Conservation (phyloP, 768 basidiomycete species). For the Crepidotus variabilis region DNA sequence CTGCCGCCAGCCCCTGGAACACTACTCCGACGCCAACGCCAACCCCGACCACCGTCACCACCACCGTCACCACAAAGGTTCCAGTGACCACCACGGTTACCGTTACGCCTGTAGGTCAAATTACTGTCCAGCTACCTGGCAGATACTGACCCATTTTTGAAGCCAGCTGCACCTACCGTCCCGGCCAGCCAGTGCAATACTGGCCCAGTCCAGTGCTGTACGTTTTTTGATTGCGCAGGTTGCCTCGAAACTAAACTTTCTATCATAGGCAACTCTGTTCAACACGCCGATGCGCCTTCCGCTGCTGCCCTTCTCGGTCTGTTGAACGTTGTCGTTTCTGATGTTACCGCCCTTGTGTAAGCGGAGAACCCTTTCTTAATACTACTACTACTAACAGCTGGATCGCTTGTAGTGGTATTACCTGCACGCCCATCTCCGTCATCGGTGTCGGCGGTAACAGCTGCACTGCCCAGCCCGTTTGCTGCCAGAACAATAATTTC, state of each 20-base stretch:
- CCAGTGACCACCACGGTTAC: constrained; percentile 10
- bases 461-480: constrained; percentile 29
- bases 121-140: not conserved
- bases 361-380: not conserved
- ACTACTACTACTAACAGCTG: not conserved
- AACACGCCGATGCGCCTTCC: not conserved
- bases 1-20: constrained; percentile 21
- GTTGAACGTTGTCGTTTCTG: constrained; percentile 24
- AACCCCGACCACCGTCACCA: constrained; percentile 12
- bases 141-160: not conserved
- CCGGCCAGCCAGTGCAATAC: constrained; percentile 27
- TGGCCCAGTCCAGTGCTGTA: constrained; percentile 24
- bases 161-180: constrained; percentile 16
- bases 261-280: not conserved
- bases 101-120: not conserved
- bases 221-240: constrained; percentile 14
- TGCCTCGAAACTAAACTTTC: not conserved
- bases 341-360: constrained; percentile 20
- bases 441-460: constrained; percentile 23
- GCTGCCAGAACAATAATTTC: constrained; percentile 33
- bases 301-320: constrained; percentile 23
- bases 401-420: constrained; percentile 21
- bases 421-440: constrained; percentile 26
- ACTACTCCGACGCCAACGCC: constrained; percentile 8
- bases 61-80: constrained; percentile 5